Conservation (phyloP, 805 yeast species). For the Candida argentea region DNA sequence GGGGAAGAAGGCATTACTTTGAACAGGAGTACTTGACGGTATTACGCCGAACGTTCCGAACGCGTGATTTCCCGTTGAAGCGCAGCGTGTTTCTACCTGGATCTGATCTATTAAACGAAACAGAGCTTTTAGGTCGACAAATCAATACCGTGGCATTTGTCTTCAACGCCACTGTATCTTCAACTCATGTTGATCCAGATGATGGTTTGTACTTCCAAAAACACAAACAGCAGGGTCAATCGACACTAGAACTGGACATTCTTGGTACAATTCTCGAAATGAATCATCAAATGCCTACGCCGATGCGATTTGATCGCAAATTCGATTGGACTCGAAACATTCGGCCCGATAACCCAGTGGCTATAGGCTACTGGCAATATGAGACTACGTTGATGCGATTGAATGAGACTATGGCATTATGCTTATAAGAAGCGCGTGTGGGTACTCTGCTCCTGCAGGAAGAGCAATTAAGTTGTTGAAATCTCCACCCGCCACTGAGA, state of each 20-base stretch:
- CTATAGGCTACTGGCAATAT: constrained; percentile 15
- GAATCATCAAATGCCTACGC: constrained; percentile 12
- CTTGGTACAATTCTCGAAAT: constrained; percentile 15
- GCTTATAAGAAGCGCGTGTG: constrained; percentile 10
- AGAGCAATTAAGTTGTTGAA: neutral
- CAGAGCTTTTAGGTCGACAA: constrained; percentile 12
- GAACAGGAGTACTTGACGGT: constrained; percentile 10
- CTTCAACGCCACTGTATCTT: constrained; percentile 19
- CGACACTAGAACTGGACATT: constrained; percentile 13
- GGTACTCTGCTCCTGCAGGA: constrained; percentile 1
- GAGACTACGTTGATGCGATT: constrained; percentile 17
- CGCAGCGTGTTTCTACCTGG: constrained; percentile 9
- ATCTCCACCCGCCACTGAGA: neutral
- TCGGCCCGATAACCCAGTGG: constrained; percentile 2
- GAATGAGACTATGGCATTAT: constrained; percentile 17
- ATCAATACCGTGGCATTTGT: constrained; percentile 21
- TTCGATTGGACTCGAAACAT: constrained; percentile 14
- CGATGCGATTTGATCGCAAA: constrained; percentile 15
- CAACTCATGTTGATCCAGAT: constrained; percentile 3
- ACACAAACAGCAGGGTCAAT: constrained; percentile 6
- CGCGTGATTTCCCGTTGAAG: constrained; percentile 9
- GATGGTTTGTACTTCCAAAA: constrained; percentile 10
- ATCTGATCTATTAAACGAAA: constrained; percentile 1
- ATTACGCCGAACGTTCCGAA: constrained; percentile 16
- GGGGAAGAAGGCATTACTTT: constrained; percentile 3